Percentiles rank a stretch among this genome's conserved stretches.
Evolutionary conservation across 441 rosid species (phyloP).

Genomic region (Mallotus japonicus): DNA sequence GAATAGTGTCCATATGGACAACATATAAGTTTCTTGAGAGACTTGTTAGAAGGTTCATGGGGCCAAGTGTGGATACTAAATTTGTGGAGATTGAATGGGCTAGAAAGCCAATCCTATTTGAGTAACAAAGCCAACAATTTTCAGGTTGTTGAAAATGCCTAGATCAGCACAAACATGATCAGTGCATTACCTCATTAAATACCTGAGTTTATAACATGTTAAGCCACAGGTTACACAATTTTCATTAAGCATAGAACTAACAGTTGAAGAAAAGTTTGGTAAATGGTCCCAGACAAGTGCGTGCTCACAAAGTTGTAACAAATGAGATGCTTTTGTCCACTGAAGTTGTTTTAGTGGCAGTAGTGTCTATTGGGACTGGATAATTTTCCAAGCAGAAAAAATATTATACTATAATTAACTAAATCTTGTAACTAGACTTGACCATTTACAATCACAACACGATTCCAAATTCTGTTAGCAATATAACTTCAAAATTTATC

Average conservation of each 20-base stretch:
- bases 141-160: neutral
- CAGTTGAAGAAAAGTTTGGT: neutral
- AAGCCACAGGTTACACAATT: neutral
- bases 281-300: neutral
- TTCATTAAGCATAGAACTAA: neutral
- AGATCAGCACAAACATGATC: slow-evolving; percentile 1
- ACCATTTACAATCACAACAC: too few species aligned
- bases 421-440: too few species aligned
- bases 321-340: neutral
- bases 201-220: neutral
- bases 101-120: neutral
- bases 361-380: too few species aligned
- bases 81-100: neutral
- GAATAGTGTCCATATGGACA: neutral
- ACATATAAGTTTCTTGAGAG: neutral
- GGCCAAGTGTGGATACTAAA: neutral
- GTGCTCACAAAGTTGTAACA: neutral
- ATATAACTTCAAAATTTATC: neutral
- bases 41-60: neutral
- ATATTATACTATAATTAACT: too few species aligned
- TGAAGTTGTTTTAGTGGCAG: neutral
- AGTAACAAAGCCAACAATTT: neutral
- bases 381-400: neutral
- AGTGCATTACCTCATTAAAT: neutral
- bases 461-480: neutral